Conservation (phyloP, 805 yeast genomes). For the Komagataella kurtzmanii region DNA sequence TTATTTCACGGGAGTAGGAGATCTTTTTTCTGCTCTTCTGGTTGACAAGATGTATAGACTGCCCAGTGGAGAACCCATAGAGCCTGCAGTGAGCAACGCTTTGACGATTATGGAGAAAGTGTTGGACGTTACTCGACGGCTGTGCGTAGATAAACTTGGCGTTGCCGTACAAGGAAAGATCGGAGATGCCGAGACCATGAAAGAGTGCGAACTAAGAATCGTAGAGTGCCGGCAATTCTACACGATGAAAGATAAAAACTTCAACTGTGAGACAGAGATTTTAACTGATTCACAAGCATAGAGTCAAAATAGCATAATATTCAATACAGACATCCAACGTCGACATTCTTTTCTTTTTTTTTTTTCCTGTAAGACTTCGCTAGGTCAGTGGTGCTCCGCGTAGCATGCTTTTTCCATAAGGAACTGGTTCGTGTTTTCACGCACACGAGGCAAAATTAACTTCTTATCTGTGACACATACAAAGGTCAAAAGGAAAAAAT, state of each 20-base stretch:
- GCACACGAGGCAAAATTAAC: too few relatives aligned
- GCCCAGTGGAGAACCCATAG: conserved; percentile 1
- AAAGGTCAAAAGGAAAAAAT: too few relatives aligned
- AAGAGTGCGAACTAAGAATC: conserved; percentile 58
- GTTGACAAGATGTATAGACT: conserved; percentile 40
- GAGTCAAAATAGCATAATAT: too few relatives aligned
- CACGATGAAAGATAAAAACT: conserved; percentile 2
- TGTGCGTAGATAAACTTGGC: conserved; percentile 23
- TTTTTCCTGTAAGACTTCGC: not conserved
- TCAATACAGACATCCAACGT: not conserved
- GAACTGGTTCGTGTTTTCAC: not conserved
- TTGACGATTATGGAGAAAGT: conserved; percentile 37
- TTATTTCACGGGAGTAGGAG: conserved; percentile 94
- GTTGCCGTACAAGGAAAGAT: conserved; percentile 31
- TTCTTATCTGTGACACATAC: too few relatives aligned
- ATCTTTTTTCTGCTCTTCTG: conserved; percentile 69
- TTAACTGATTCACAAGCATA: not conserved
- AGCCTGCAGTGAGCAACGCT: conserved; percentile 1
- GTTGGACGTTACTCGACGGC: conserved; percentile 29
- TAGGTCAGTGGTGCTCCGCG: not conserved
- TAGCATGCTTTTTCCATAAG: not conserved
- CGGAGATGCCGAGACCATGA: conserved; percentile 48
- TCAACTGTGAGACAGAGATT: not conserved
- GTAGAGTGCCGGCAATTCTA: conserved; percentile 39
- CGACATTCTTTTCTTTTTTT: not conserved